Conservation (phyloP, 1,284 basidiomycete species). For the Ustilago trichophora region DNA sequence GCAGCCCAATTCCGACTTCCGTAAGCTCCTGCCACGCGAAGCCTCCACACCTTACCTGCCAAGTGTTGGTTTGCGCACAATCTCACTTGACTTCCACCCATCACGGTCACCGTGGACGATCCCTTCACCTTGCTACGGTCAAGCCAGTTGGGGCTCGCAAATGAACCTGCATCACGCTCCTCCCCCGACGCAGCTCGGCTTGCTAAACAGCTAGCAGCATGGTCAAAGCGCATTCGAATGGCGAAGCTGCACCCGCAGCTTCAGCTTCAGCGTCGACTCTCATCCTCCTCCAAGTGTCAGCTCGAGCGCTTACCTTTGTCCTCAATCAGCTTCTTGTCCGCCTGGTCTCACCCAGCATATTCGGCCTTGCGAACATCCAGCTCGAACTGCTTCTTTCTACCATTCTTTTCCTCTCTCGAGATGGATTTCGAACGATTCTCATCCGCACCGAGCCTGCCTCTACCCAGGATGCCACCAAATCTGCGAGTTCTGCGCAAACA, state of each 20-base stretch:
- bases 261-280: conserved; percentile 76
- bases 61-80: no score
- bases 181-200: no score
- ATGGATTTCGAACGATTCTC: conserved; percentile 73
- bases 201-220: no score
- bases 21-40: background rate
- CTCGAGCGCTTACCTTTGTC: conserved; percentile 83
- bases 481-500: background rate
- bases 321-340: conserved; percentile 88
- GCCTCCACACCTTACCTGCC: no score
- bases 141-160: no score
- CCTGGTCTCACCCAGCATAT: conserved; percentile 83
- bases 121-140: no score
- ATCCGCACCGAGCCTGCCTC: conserved; percentile 23
- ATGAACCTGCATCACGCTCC: no score
- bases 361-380: conserved; percentile 84
- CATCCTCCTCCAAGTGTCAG: conserved; percentile 83
- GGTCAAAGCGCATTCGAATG: no score
- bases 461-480: background rate
- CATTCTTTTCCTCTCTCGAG: conserved; percentile 88
- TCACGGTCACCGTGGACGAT: no score
- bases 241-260: background rate
- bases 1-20: background rate
- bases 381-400: conserved; percentile 86
- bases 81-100: no score